These are phyloP conservation scores for Ceratocystis variospora DNA, from an alignment of 2,329 filamentous ascomycete species.

Conservation along the genomic window DNA sequence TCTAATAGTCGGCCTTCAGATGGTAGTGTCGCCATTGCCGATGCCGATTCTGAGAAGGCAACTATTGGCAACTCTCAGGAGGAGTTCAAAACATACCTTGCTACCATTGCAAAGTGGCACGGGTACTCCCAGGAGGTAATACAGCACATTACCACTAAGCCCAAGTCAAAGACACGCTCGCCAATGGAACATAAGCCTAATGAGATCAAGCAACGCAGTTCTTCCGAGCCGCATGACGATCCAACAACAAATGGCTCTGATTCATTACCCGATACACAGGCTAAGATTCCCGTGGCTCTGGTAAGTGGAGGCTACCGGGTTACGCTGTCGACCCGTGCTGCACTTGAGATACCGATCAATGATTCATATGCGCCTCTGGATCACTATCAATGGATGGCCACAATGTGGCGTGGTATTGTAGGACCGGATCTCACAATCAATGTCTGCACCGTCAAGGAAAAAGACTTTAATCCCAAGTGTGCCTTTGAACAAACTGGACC, in stretches of 20 bases:
- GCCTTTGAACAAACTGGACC: slow-evolving; percentile 28
- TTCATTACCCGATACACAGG: not conserved
- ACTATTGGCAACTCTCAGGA: slow-evolving; percentile 9
- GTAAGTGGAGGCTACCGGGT: slow-evolving; percentile 69
- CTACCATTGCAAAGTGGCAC: slow-evolving; percentile 61
- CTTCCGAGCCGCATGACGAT: not conserved
- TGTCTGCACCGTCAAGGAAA: slow-evolving; percentile 32
- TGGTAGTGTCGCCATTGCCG: slow-evolving; percentile 3
- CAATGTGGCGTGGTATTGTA: slow-evolving; percentile 75
- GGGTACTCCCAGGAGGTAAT: slow-evolving; percentile 58
- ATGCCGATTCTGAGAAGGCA: slow-evolving; percentile 13
- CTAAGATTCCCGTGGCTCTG: slow-evolving; percentile 43
- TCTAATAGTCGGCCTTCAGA: slow-evolving; percentile 24
- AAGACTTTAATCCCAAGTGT: slow-evolving; percentile 28
- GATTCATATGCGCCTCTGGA: slow-evolving; percentile 72
- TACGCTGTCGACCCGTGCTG: slow-evolving; percentile 61
- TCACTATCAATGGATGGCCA: slow-evolving; percentile 96
- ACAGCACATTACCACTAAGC: slow-evolving; percentile 31
- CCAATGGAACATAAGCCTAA: slow-evolving; percentile 15
- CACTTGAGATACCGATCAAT: slow-evolving; percentile 56
- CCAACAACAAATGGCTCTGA: not conserved
- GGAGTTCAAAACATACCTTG: slow-evolving; percentile 46
- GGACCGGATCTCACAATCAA: slow-evolving; percentile 70
- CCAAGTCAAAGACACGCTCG: slow-evolving; percentile 13
- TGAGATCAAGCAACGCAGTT: not conserved